Percentiles rank a stretch among this genome's conserved stretches.
These are phyloP conservation scores for Acanthamoeba lenticulata DNA, from an alignment of 208 protist genomes.

Conservation along the genomic window DNA sequence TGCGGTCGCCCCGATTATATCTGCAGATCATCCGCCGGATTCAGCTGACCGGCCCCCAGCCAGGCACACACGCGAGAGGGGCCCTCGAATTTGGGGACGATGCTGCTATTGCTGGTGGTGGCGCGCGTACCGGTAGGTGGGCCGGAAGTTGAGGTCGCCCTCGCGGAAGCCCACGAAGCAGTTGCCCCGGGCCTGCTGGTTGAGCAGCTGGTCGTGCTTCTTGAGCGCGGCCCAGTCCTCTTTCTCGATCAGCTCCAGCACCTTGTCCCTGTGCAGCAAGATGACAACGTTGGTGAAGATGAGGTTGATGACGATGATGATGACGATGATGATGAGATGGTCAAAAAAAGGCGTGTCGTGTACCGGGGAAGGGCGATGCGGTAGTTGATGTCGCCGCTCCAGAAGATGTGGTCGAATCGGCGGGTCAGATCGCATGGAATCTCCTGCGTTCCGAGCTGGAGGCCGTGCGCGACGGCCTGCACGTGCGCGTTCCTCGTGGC, in stretches of 20 bases:
- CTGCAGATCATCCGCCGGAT: background rate
- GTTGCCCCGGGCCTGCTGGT: slow-evolving; percentile 23
- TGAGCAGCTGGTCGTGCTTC: slow-evolving; percentile 67
- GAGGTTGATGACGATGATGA: background rate
- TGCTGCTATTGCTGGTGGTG: no score
- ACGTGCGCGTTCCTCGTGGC: slow-evolving; percentile 1
- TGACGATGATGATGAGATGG: no score
- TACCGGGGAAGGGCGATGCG: slow-evolving; percentile 71
- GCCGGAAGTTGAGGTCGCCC: slow-evolving; percentile 75
- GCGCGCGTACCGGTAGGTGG: slow-evolving; percentile 79
- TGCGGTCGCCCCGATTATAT: slow-evolving; percentile 36
- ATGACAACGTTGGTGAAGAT: background rate
- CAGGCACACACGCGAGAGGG: background rate
- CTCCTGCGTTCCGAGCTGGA: slow-evolving; percentile 50
- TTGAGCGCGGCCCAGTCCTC: slow-evolving; percentile 60
- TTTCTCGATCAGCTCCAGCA: slow-evolving; percentile 56
- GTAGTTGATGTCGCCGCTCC: slow-evolving; percentile 86
- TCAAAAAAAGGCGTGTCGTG: background rate
- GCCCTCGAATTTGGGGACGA: background rate
- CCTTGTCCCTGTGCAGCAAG: background rate
- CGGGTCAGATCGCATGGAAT: slow-evolving; percentile 49
- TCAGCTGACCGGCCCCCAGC: no score
- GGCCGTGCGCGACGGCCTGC: slow-evolving; percentile 2
- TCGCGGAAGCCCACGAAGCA: slow-evolving; percentile 80
- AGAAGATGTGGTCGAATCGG: slow-evolving; percentile 77